These are phyloP conservation scores for Cordyceps farinosa DNA, from an alignment of 2,329 filamentous ascomycete species.

Conservation along the genomic window DNA sequence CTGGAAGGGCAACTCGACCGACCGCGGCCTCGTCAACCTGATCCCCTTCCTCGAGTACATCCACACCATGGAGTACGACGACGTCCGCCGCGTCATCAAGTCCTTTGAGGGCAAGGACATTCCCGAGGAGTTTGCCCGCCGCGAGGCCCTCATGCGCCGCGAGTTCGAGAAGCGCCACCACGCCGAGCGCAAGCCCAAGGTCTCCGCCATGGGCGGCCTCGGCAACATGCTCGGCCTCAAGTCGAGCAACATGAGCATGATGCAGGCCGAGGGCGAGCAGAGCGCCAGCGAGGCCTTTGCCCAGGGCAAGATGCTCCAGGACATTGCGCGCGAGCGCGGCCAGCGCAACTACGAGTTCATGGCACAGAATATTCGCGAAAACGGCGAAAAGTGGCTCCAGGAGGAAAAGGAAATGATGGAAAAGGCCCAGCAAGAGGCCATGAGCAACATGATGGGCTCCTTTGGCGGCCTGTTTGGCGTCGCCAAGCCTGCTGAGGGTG, in stretches of 20 bases:
- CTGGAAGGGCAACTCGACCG: constrained; percentile 79
- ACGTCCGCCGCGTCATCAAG: constrained; percentile 81
- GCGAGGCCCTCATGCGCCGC: constrained; percentile 80
- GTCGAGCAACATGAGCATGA: constrained; percentile 59
- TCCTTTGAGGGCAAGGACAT: constrained; percentile 89
- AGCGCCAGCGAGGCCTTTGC: constrained; percentile 72
- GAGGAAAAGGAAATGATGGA: constrained; percentile 88
- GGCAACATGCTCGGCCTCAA: constrained; percentile 76
- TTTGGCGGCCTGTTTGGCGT: constrained; percentile 42
- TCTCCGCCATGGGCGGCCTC: constrained; percentile 64
- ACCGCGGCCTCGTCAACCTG: constrained; percentile 80
- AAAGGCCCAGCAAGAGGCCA: constrained; percentile 82
- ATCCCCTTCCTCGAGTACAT: constrained; percentile 98
- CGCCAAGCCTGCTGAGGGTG: constrained; percentile 22
- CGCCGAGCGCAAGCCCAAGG: constrained; percentile 58
- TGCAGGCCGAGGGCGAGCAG: constrained; percentile 61
- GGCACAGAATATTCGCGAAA: constrained; percentile 86
- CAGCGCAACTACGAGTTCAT: constrained; percentile 85
- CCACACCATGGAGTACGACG: constrained; percentile 85
- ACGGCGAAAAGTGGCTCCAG: constrained; percentile 93
- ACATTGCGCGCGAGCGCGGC: constrained; percentile 87
- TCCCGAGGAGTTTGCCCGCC: constrained; percentile 80
- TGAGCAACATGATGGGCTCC: constrained; percentile 85
- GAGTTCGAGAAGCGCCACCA: constrained; percentile 73
- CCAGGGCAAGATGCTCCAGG: constrained; percentile 95